Evolutionary conservation across 345 rosid species (phyloP).

Genomic region (Eucalyptus fibrosa): DNA sequence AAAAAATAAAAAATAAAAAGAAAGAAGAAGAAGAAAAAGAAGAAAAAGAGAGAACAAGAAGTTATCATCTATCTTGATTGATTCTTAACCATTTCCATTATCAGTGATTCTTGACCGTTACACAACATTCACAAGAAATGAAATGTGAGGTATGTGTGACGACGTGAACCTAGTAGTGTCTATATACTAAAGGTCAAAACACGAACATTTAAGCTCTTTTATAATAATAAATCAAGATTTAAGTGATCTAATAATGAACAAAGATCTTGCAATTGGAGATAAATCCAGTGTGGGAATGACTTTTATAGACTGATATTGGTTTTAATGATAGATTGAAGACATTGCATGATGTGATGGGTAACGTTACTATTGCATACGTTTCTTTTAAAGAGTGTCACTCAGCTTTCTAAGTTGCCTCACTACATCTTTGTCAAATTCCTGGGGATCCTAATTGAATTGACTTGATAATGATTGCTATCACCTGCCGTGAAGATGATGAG

Average conservation of each 20-base stretch:
- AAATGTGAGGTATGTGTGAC: background rate
- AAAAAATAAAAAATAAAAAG: no score
- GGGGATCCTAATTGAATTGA: background rate
- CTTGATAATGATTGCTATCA: background rate
- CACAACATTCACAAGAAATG: background rate
- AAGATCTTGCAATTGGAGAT: background rate
- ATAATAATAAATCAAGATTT: background rate
- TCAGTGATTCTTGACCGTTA: no score
- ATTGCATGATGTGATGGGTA: background rate
- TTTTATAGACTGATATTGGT: background rate
- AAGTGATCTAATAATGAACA: background rate
- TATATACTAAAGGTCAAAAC: background rate
- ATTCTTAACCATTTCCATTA: background rate
- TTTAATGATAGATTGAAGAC: background rate
- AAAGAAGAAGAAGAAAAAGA: background rate
- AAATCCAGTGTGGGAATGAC: background rate
- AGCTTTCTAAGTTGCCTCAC: no score
- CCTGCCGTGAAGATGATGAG: background rate
- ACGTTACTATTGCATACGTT: background rate
- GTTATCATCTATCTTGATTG: background rate
- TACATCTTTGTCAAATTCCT: no score
- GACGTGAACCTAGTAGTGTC: fast-evolving
- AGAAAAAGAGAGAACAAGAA: background rate
- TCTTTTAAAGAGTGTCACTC: no score
- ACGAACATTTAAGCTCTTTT: background rate